phyloP scores from a whole-genome alignment of 2,329 filamentous ascomycete genomes.

The Penicillium nordicum region DNA sequence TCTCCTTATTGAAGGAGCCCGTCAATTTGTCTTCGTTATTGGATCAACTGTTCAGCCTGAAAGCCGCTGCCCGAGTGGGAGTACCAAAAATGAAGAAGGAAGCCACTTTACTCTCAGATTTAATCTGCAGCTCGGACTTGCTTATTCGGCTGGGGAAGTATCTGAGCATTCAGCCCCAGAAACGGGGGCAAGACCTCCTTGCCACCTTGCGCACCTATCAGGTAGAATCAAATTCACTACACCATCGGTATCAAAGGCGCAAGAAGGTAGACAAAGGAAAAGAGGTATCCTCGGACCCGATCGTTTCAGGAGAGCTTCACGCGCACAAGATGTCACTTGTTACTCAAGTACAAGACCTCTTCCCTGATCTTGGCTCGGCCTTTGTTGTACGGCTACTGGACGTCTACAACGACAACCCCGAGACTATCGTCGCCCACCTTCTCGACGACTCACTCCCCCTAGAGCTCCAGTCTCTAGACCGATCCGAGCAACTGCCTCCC shows the following conservation, averaged over 20 bases:
- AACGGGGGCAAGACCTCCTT: constrained; percentile 42
- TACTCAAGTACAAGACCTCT: constrained; percentile 88
- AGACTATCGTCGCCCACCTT: constrained; percentile 76
- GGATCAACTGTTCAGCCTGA: constrained; percentile 80
- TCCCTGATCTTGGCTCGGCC: constrained; percentile 78
- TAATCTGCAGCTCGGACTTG: constrained; percentile 77
- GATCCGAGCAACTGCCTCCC: constrained; percentile 52
- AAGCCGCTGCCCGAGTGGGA: constrained; percentile 65
- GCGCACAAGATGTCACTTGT: constrained; percentile 80
- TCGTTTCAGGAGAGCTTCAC: constrained; percentile 55
- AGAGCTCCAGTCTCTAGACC: constrained; percentile 63
- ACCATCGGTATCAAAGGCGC: constrained; percentile 43
- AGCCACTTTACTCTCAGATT: constrained; percentile 69
- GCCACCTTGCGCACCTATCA: constrained; percentile 41
- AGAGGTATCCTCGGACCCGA: constrained; percentile 27
- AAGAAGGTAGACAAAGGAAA: constrained; percentile 43
- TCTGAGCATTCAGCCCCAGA: constrained; percentile 34
- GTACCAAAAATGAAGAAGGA: constrained; percentile 38
- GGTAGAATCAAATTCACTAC: constrained; percentile 36
- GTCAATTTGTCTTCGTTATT: constrained; percentile 72
- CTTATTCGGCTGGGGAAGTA: constrained; percentile 47
- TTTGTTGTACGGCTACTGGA: constrained; percentile 78
- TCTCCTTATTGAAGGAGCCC: constrained; percentile 64
- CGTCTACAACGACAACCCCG: constrained; percentile 71
- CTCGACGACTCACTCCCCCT: constrained; percentile 72